Evolutionary conservation across 495 filamentous ascomycete genomes (phyloP).

Genomic region (Lasiosphaeris hirsuta): DNA sequence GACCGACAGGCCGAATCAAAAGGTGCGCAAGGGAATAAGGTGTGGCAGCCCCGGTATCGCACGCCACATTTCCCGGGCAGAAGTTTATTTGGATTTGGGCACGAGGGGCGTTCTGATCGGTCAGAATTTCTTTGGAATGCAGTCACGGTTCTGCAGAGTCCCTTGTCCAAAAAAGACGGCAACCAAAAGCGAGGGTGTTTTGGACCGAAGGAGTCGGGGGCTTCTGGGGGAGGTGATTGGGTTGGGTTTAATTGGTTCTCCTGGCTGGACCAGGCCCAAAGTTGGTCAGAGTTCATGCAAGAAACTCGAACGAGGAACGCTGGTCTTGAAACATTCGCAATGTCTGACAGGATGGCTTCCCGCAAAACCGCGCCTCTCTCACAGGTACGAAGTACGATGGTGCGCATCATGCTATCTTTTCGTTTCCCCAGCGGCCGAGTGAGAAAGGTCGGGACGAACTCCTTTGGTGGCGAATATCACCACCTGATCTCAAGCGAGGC

Average conservation of each 20-base stretch:
- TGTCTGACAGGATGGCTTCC: neutral
- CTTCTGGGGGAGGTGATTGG: neutral
- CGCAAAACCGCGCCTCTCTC: neutral
- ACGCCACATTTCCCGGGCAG: conserved; percentile 5
- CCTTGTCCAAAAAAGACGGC: conserved; percentile 5
- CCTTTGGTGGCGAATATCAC: too few species aligned
- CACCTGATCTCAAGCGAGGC: too few species aligned
- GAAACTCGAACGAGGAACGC: neutral
- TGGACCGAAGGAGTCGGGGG: conserved; percentile 7
- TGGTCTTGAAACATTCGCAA: conserved; percentile 9
- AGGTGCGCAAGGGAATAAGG: neutral
- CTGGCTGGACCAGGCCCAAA: neutral
- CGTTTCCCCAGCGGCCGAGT: too few species aligned
- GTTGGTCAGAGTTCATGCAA: conserved; percentile 6
- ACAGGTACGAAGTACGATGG: too few species aligned
- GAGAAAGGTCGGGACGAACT: too few species aligned
- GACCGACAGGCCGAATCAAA: neutral
- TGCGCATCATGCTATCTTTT: too few species aligned
- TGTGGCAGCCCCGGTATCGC: conserved; percentile 7
- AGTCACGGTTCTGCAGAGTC: neutral
- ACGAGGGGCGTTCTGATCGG: neutral
- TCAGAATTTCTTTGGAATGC: neutral
- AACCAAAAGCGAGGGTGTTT: neutral
- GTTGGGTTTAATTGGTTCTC: conserved; percentile 2
- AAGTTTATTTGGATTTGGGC: conserved; percentile 9